Conservation (phyloP, 2,329 filamentous ascomycete species). For the Monosporascus ibericus region DNA sequence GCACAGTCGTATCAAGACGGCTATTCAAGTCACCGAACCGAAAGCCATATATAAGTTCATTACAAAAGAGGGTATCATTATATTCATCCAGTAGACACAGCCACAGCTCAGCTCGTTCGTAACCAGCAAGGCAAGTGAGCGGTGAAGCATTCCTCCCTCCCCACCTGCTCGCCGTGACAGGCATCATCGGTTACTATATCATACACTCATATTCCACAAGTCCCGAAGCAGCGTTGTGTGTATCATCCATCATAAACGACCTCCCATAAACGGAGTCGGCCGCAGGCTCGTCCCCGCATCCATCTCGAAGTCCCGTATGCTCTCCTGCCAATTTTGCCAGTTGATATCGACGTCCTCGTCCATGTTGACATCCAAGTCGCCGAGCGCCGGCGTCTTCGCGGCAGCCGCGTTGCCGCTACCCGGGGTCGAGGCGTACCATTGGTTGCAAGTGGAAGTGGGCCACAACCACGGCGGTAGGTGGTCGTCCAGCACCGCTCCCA, state of each 20-base stretch:
- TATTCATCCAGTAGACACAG: constrained; percentile 1
- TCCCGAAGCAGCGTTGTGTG: too few relatives aligned
- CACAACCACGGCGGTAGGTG: constrained; percentile 37
- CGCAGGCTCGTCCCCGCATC: constrained; percentile 22
- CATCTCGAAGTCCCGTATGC: constrained; percentile 32
- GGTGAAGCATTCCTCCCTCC: not conserved
- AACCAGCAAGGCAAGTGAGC: too few relatives aligned
- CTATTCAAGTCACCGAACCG: too few relatives aligned
- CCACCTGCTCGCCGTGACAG: too few relatives aligned
- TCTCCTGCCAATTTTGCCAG: constrained; percentile 44
- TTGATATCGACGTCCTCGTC: constrained; percentile 36
- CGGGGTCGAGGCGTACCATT: not conserved
- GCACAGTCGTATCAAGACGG: too few relatives aligned
- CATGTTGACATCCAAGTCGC: constrained; percentile 26
- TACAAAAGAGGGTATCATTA: constrained; percentile 11
- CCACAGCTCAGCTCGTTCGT: too few relatives aligned
- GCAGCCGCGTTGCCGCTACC: constrained; percentile 19
- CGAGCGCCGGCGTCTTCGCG: constrained; percentile 16
- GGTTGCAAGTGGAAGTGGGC: constrained; percentile 22
- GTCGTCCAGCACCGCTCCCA: constrained; percentile 19
- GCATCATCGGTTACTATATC: too few relatives aligned
- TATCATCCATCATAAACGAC: constrained; percentile 12
- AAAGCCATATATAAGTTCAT: too few relatives aligned
- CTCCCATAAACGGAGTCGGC: constrained; percentile 22
- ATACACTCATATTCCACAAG: too few relatives aligned